Evolutionary conservation across 2,329 filamentous ascomycete genomes (phyloP).

Genomic region (Scortechinia acanthostroma): DNA sequence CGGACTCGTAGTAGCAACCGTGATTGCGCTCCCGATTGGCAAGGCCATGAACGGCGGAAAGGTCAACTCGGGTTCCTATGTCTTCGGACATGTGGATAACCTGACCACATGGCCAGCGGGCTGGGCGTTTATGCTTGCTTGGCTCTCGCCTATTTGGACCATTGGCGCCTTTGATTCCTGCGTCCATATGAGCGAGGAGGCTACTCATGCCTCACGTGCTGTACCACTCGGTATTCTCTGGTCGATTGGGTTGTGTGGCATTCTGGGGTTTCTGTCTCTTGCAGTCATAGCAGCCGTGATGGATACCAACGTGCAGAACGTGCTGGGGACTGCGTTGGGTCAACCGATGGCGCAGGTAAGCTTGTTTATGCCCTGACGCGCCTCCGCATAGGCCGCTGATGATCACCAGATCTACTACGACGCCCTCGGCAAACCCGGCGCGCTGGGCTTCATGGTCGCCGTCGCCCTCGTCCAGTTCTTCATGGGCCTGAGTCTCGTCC

Average conservation of each 20-base stretch:
- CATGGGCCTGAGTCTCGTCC: conserved; percentile 48
- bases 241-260: conserved; percentile 43
- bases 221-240: conserved; percentile 53
- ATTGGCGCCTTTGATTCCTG: conserved; percentile 48
- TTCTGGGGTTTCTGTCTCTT: conserved; percentile 47
- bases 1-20: conserved; percentile 42
- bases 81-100: conserved; percentile 49
- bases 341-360: conserved; percentile 45
- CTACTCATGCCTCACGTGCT: conserved; percentile 47
- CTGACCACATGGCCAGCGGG: conserved; percentile 47
- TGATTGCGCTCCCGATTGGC: conserved; percentile 49
- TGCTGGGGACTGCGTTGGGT: conserved; percentile 39
- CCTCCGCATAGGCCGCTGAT: conserved; percentile 1
- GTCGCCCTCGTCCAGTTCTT: conserved; percentile 55
- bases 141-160: conserved; percentile 57
- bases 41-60: conserved; percentile 16
- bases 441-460: conserved; percentile 48
- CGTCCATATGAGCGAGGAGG: conserved; percentile 54
- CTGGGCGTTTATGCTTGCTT: conserved; percentile 52
- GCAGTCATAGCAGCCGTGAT: conserved; percentile 52
- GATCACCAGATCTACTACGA: conserved; percentile 48
- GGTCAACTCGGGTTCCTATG: conserved; percentile 34
- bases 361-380: background rate
- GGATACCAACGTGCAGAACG: conserved; percentile 37
- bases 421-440: conserved; percentile 48